Base-by-base conservation (phyloP, 2,329 filamentous ascomycete species). In the Neonectria magnoliae region DNA sequence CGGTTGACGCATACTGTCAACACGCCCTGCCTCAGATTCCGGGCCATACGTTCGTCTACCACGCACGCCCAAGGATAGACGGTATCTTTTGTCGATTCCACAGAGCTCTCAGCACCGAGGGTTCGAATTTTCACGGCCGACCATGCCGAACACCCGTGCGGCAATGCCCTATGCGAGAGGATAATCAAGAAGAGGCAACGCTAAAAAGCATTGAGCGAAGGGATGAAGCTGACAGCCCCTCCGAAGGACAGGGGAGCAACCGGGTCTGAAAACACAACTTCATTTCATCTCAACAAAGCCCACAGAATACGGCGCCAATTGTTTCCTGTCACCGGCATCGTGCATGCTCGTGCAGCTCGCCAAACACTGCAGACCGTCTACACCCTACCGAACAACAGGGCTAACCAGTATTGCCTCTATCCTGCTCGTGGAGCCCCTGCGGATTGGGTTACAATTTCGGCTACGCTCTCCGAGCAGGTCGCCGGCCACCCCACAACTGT, bases 401-500 rank as follows among this genome's bases (percentile, higher is more conserved):
- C n/a, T 9, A 11, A 27, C 29, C 31, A 45, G 27, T 50, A 31
- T 29, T 20, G 16, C 4, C 20, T 53, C 41, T 57, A 70, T 59
- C 60, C 58, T 67, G 48, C 25, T 33, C 22, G 45, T 58, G 29
- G 36, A 25, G 38, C 53, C 69, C 71, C 53, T 70, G 68, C 47
- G 25, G n/a, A 33, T 53, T 61, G 52, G 53, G 64, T 48, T 61
- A 60, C 65, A 73, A 73, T 73, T 60, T 73, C 71, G 70, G 72
- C 64, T 56, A 57, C 41, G 45, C 61, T 47, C 48, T 62, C 67
- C 67, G 65, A 71, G 57, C 45, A 59, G 58, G 60, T 36, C 65
- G 55, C 48, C 53, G 56, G 48, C 60, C 45, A 68, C 66, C 60
- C 70, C 68, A 71, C 71, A 67, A 64, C 68, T 67, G 67, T 68